These are phyloP conservation scores for Populus hybrid DNA, from an alignment of 441 rosid genomes.

Conservation along the genomic window DNA sequence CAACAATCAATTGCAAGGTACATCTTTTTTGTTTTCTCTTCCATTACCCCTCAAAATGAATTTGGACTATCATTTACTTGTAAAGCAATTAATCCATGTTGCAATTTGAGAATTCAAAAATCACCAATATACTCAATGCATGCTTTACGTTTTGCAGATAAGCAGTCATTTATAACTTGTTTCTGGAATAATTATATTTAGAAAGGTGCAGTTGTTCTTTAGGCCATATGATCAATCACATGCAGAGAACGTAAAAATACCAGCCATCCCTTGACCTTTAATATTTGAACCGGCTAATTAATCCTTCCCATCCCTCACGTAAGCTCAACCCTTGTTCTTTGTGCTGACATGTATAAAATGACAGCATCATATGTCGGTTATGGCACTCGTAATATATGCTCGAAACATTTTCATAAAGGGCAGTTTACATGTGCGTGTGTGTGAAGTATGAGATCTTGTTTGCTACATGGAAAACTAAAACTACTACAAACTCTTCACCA, in stretches of 20 bases:
- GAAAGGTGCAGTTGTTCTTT: background rate
- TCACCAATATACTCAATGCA: background rate
- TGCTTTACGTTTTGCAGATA: too few relatives aligned
- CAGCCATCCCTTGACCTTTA: background rate
- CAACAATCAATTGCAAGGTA: background rate
- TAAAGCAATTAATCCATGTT: background rate
- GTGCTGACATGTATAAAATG: background rate
- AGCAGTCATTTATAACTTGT: too few relatives aligned
- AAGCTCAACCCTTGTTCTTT: background rate
- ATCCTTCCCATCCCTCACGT: background rate
- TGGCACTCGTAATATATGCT: background rate
- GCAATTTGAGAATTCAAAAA: background rate
- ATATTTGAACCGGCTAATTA: background rate
- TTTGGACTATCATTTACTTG: background rate
- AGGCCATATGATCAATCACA: background rate
- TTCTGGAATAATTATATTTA: too few relatives aligned
- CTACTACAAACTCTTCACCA: background rate
- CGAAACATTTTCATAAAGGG: background rate
- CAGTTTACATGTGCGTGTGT: background rate
- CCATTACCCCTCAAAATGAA: background rate
- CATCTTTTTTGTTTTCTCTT: background rate
- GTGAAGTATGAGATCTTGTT: background rate
- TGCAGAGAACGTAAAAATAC: background rate
- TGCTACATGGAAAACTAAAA: background rate
- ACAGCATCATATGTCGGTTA: too few relatives aligned